Evolutionary conservation across 2,329 filamentous ascomycete genomes (phyloP).

Genomic region (Ceratocystis variospora): DNA sequence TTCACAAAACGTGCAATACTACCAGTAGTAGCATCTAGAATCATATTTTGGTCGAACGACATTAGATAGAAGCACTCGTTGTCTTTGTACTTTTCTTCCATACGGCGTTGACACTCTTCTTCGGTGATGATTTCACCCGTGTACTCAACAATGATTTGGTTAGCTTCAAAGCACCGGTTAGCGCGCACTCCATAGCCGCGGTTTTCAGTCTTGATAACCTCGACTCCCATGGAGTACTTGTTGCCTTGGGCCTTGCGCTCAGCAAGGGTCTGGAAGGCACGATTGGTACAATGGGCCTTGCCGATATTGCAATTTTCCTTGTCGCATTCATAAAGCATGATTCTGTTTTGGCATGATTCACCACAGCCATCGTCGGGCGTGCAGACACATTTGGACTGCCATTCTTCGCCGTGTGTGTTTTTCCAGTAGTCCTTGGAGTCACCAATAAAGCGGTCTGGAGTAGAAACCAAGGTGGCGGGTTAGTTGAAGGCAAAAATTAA

Average conservation of each 20-base stretch:
- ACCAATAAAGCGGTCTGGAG: constrained; percentile 72
- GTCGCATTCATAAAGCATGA: constrained; percentile 97
- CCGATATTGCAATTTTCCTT: constrained; percentile 73
- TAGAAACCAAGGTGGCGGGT: constrained; percentile 22
- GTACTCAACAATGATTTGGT: constrained; percentile 97
- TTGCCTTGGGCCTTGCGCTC: constrained; percentile 63
- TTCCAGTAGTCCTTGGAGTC: constrained; percentile 71
- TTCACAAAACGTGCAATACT: constrained; percentile 97
- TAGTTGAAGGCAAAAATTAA: not conserved
- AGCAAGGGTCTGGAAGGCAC: constrained; percentile 69
- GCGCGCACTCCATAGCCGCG: constrained; percentile 84
- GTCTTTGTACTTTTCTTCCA: constrained; percentile 87
- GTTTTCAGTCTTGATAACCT: constrained; percentile 81
- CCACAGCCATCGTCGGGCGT: constrained; percentile 65
- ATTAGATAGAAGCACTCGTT: constrained; percentile 98
- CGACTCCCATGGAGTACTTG: constrained; percentile 82
- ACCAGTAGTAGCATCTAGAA: constrained; percentile 91
- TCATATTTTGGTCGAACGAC: constrained; percentile 97
- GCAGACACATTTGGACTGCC: constrained; percentile 66
- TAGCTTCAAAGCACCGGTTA: constrained; percentile 71
- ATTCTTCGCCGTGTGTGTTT: constrained; percentile 55
- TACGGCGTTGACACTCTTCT: constrained; percentile 79
- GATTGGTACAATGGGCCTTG: constrained; percentile 63
- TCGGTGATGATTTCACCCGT: constrained; percentile 96
- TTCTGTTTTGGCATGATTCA: constrained; percentile 83